These are phyloP conservation scores for Kentomonas sorsogonicus DNA, from an alignment of 208 protist genomes.

Conservation along the genomic window DNA sequence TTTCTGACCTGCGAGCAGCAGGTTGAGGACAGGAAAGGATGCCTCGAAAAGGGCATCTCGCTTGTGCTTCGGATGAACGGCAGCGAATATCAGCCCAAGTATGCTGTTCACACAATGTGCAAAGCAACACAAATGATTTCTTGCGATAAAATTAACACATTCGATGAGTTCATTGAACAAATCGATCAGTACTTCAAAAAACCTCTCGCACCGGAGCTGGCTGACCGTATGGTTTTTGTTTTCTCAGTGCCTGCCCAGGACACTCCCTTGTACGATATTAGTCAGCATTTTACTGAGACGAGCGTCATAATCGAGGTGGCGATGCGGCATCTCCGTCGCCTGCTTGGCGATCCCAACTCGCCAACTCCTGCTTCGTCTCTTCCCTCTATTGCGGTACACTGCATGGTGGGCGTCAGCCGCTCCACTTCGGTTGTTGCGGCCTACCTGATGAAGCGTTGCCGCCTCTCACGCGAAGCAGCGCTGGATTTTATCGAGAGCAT, in stretches of 20 bases:
- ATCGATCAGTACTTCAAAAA: slow-evolving; percentile 38
- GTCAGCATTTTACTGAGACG: slow-evolving; percentile 52
- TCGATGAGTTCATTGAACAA: slow-evolving; percentile 38
- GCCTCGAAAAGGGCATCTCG: slow-evolving; percentile 24
- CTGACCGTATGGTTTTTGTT: slow-evolving; percentile 54
- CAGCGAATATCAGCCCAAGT: slow-evolving; percentile 24
- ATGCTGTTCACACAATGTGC: too few relatives aligned
- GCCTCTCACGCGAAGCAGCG: slow-evolving; percentile 41
- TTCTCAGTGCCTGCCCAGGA: slow-evolving; percentile 63
- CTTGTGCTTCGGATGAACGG: slow-evolving; percentile 74
- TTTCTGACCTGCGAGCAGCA: slow-evolving; percentile 68
- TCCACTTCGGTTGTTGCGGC: slow-evolving; percentile 76
- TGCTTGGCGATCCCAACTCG: not conserved
- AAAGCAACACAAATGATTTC: too few relatives aligned
- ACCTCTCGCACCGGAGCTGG: slow-evolving; percentile 10
- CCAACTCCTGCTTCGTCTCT: slow-evolving; percentile 1
- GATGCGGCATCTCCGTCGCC: slow-evolving; percentile 20
- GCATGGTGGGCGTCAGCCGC: slow-evolving; percentile 83
- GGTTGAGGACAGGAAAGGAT: slow-evolving; percentile 29
- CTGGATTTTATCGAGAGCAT: slow-evolving; percentile 48
- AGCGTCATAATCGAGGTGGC: slow-evolving; percentile 65
- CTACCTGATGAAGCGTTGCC: slow-evolving; percentile 77
- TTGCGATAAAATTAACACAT: slow-evolving; percentile 24
- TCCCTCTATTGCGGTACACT: slow-evolving; percentile 66
- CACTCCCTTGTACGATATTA: slow-evolving; percentile 64